These are phyloP conservation scores for Dactylellina leptospora DNA, from an alignment of 2,329 filamentous ascomycete species.

Conservation along the genomic window DNA sequence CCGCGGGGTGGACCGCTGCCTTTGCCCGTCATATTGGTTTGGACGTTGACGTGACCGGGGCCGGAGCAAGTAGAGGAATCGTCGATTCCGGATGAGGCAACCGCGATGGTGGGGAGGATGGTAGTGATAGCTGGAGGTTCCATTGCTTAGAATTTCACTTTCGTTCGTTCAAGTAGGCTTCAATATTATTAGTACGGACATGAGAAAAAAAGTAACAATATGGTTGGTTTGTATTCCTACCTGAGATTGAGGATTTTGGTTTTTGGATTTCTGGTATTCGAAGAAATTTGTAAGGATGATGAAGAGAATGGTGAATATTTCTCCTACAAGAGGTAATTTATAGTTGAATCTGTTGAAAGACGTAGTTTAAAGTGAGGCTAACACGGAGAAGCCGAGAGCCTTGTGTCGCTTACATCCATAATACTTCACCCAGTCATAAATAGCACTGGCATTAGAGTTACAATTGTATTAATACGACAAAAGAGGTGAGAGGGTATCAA, in stretches of 20 bases:
- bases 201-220: too few species aligned
- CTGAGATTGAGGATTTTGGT: too few species aligned
- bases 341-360: too few species aligned
- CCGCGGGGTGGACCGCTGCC: slow-evolving; percentile 35
- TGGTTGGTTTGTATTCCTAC: too few species aligned
- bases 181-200: too few species aligned
- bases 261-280: too few species aligned
- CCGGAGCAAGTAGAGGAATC: slow-evolving; percentile 1
- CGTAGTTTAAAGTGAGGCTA: too few species aligned
- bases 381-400: too few species aligned
- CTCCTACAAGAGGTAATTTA: too few species aligned
- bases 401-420: too few species aligned
- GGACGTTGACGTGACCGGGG: neutral
- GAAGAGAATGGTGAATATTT: too few species aligned
- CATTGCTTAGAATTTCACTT: slow-evolving; percentile 10
- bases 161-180: neutral
- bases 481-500: neutral
- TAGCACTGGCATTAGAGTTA: neutral
- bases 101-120: neutral
- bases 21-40: slow-evolving; percentile 17
- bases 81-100: neutral
- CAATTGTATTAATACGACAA: neutral
- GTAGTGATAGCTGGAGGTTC: slow-evolving; percentile 34
- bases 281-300: too few species aligned
- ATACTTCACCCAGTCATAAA: neutral